These are phyloP conservation scores for Cordyceps cicadae DNA, from an alignment of 2,329 filamentous ascomycete species.

Conservation along the genomic window DNA sequence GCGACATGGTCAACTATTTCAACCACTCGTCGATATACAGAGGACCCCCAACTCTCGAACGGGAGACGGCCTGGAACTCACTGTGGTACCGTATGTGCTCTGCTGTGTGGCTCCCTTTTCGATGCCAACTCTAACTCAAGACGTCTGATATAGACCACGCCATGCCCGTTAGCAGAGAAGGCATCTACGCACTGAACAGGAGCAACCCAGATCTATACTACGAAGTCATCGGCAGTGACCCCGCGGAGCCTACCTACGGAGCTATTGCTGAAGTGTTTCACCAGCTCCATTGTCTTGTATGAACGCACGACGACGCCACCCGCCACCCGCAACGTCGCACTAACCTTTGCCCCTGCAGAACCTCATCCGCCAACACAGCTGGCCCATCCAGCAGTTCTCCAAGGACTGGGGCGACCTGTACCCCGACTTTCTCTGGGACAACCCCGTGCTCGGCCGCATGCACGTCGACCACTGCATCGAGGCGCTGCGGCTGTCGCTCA, in stretches of 20 bases:
- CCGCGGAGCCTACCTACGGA: slow-evolving; percentile 5
- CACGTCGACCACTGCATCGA: slow-evolving; percentile 26
- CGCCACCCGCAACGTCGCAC: not conserved
- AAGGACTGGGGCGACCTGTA: slow-evolving; percentile 12
- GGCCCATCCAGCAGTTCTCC: slow-evolving; percentile 6
- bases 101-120: not conserved
- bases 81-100: slow-evolving; percentile 11
- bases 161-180: slow-evolving; percentile 5
- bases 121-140: not conserved
- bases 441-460: slow-evolving; percentile 5
- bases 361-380: slow-evolving; percentile 12
- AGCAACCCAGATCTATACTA: slow-evolving; percentile 5
- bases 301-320: not conserved
- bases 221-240: slow-evolving; percentile 8
- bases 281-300: slow-evolving; percentile 14
- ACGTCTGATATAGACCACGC: not conserved
- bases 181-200: slow-evolving; percentile 3
- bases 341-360: slow-evolving; percentile 1
- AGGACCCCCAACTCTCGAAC: slow-evolving; percentile 10
- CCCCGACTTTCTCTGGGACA: slow-evolving; percentile 5
- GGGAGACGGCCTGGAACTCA: slow-evolving; percentile 12
- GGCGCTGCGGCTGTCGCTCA: slow-evolving; percentile 18
- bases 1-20: slow-evolving; percentile 10
- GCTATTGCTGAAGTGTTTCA: slow-evolving; percentile 14
- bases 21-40: slow-evolving; percentile 14